phyloP scores from a whole-genome alignment of 495 filamentous ascomycete genomes.

The Articulospora tetracladia region DNA sequence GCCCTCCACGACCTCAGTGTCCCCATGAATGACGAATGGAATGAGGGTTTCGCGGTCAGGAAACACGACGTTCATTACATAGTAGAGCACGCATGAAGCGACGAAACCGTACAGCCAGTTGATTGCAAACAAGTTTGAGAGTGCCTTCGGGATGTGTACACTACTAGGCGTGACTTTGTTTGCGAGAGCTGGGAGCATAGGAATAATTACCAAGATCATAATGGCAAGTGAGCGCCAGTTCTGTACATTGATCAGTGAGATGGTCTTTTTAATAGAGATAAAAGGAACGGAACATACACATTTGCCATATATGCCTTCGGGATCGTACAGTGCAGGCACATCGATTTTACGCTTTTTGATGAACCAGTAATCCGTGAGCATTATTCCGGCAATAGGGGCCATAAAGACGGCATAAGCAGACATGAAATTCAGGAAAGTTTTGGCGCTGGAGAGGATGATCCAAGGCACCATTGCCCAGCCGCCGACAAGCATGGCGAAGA shows the following conservation, averaged over 20 bases:
- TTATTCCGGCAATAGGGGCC: conserved; percentile 41
- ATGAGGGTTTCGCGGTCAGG: not conserved
- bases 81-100: not conserved
- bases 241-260: not conserved
- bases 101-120: conserved; percentile 1
- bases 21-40: not conserved
- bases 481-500: conserved; percentile 34
- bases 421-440: conserved; percentile 40
- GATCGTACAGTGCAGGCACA: not conserved
- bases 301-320: conserved; percentile 3
- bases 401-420: conserved; percentile 43
- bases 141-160: not conserved
- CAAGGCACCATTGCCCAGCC: conserved; percentile 35
- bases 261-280: not conserved
- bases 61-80: not conserved
- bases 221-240: conserved; percentile 1
- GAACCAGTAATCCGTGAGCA: conserved; percentile 36
- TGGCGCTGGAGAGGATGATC: conserved; percentile 45
- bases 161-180: not conserved
- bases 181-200: not conserved
- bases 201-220: conserved; percentile 1
- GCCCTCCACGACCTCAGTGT: not conserved
- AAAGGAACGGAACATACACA: not conserved
- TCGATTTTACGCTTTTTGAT: conserved; percentile 1
- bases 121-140: not conserved